phyloP scores from a whole-genome alignment of 768 basidiomycete species.

The Xerocomus potaroensis region DNA sequence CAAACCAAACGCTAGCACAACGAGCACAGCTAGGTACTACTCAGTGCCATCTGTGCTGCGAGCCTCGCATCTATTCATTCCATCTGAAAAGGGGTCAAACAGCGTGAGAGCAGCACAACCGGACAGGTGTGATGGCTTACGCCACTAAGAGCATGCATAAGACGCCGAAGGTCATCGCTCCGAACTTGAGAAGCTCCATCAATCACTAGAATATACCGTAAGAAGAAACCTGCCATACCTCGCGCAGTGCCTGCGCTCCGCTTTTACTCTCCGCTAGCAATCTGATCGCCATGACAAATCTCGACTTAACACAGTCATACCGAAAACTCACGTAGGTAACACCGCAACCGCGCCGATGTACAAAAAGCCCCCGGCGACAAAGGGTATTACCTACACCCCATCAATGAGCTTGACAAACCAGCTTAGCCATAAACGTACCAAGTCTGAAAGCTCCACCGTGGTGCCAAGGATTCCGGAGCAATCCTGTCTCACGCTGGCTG shows the following conservation, averaged over 20 bases:
- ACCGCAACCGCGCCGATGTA: slow-evolving; percentile 94
- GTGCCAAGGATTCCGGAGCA: slow-evolving; percentile 81
- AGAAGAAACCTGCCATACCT: slow-evolving; percentile 43
- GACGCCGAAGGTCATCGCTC: slow-evolving; percentile 88
- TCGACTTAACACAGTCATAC: too few relatives aligned
- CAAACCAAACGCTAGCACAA: slow-evolving; percentile 4
- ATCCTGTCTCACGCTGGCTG: slow-evolving; percentile 71
- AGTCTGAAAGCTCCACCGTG: slow-evolving; percentile 69
- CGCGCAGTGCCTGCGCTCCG: slow-evolving; percentile 83
- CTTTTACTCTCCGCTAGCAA: slow-evolving; percentile 85
- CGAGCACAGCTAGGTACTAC: slow-evolving; percentile 2
- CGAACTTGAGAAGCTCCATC: slow-evolving; percentile 55
- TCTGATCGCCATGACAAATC: slow-evolving; percentile 38
- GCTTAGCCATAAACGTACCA: slow-evolving; percentile 49
- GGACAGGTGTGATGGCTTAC: slow-evolving; percentile 47
- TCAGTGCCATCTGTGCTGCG: neutral
- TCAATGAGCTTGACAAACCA: slow-evolving; percentile 12
- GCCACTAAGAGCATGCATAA: slow-evolving; percentile 89
- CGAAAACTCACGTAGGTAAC: slow-evolving; percentile 72
- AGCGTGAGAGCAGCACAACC: slow-evolving; percentile 18
- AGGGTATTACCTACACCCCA: slow-evolving; percentile 68
- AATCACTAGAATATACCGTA: slow-evolving; percentile 14
- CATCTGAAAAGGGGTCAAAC: slow-evolving; percentile 44
- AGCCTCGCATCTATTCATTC: slow-evolving; percentile 58
- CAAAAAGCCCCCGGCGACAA: slow-evolving; percentile 87